These are phyloP conservation scores for Pyrenophora teres DNA, from an alignment of 2,329 filamentous ascomycete species.

Conservation along the genomic window DNA sequence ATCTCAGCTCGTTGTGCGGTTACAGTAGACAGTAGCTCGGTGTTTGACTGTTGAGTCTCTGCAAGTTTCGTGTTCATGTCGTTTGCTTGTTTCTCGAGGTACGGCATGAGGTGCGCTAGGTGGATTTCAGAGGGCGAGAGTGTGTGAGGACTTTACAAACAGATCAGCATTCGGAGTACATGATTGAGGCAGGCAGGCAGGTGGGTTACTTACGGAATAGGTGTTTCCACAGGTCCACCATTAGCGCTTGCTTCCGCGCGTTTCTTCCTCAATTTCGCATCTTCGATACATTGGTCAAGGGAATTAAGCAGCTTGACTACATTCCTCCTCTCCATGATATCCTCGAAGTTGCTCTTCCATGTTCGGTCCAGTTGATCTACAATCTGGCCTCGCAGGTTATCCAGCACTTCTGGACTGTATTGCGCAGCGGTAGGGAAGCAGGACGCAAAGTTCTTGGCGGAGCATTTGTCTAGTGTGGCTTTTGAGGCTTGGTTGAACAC, in stretches of 20 bases:
- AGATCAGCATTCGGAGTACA: background rate
- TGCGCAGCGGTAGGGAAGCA: constrained; percentile 67
- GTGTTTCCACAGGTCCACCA: constrained; percentile 41
- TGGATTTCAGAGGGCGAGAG: constrained; percentile 62
- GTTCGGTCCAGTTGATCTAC: constrained; percentile 62
- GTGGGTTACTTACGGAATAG: constrained; percentile 53
- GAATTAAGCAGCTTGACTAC: constrained; percentile 64
- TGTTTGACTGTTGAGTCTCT: constrained; percentile 58
- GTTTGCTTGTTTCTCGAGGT: constrained; percentile 57
- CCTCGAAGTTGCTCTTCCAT: constrained; percentile 64
- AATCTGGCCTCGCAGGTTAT: constrained; percentile 63
- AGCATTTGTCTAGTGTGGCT: constrained; percentile 65
- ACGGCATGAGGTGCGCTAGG: constrained; percentile 63
- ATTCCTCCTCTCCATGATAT: constrained; percentile 60
- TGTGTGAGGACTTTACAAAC: constrained; percentile 58
- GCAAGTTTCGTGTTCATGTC: constrained; percentile 57
- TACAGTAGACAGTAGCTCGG: constrained; percentile 57
- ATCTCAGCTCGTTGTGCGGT: constrained; percentile 62
- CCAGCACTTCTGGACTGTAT: constrained; percentile 61
- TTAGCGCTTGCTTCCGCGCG: constrained; percentile 46
- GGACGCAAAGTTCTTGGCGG: constrained; percentile 63
- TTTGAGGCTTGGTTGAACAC: constrained; percentile 64
- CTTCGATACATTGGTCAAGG: constrained; percentile 63
- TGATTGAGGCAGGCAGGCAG: background rate
- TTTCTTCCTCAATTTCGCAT: constrained; percentile 60